Base-by-base conservation (phyloP, 148 eudicot species). In the Amaranthus palmeri region DNA sequence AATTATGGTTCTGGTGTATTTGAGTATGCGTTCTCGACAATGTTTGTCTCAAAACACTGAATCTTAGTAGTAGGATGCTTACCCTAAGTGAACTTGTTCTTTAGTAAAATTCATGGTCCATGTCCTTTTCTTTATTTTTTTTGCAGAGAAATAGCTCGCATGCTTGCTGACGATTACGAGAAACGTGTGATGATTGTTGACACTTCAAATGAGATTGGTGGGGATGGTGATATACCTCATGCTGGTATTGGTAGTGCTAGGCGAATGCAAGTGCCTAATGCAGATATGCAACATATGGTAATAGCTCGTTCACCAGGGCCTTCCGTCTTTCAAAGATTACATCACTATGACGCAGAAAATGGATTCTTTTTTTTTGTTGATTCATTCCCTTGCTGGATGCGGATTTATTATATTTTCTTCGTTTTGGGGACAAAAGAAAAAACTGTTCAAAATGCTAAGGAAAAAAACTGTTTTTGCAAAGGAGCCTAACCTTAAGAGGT, bases 141-240 rank as follows among this genome's bases (percentile, higher is more conserved):
- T 61, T 79, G 55, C 76, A 95, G 98, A 85, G 98, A 95, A 73
- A 88, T 95, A 77, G 98, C 97, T 69, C 85, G 98, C 66, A 95
- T 91, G 97, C 96, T 95, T 65, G 97, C 98, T 52, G 80, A 86
- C 85, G 97, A 95, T 18, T 90, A 88, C 63, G 67, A 53, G 70
- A 95, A 86, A 83, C 92, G 98, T 74, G 97, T 95, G 17, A 89
- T 95, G 96, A 95, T 95, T 78, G 97, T 95, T 74, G 98, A 95
- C 81, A 95, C 98, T 52, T 95, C 98, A 76, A 95, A 95, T 79
- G 98, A 95, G 82, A 95, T 95, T 53, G 98, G 98, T 55, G 98
- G 98, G 61, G 98, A 95, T 85, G 98, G 98, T 71, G 97, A 95
- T 82, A 88, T 95, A 76, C 98, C 98, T 57, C 97, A 95, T 82